Conservation (phyloP, 305 asterid species). For the Solanum aculeatissimum region DNA sequence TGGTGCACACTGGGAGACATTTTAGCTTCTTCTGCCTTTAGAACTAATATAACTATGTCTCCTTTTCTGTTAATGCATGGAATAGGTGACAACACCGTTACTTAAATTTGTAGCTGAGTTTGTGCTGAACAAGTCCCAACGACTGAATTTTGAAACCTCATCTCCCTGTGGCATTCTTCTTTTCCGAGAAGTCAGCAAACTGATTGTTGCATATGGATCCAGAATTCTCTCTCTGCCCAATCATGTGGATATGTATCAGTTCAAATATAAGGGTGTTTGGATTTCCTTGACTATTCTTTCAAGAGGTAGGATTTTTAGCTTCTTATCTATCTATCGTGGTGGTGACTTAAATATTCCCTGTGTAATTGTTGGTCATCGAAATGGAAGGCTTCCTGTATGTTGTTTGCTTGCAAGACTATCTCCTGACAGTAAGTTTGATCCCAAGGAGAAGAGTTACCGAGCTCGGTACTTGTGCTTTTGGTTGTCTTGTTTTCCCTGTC, state of each 20-base stretch:
- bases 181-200: slow-evolving; percentile 93
- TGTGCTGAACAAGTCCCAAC: slow-evolving; percentile 86
- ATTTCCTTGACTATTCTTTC: slow-evolving; percentile 72
- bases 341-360: not conserved
- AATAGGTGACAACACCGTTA: slow-evolving; percentile 90
- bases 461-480: not conserved
- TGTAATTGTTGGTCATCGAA: not conserved
- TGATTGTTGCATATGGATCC: slow-evolving; percentile 87
- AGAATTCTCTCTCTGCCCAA: slow-evolving; percentile 70
- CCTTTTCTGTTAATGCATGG: slow-evolving; percentile 8
- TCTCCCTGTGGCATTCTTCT: slow-evolving; percentile 98
- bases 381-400: not conserved
- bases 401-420: not conserved
- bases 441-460: not conserved
- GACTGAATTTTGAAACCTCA: slow-evolving; percentile 88
- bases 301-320: slow-evolving; percentile 41
- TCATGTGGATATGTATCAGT: slow-evolving; percentile 74
- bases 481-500: not conserved
- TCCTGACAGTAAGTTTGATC: not conserved
- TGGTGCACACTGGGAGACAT: not conserved
- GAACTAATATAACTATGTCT: not conserved
- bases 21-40: not conserved
- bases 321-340: not conserved
- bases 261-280: slow-evolving; percentile 97
- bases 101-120: slow-evolving; percentile 93